Evolutionary conservation across 2,329 filamentous ascomycete species (phyloP).

Genomic region (Penicillium rolfsii): DNA sequence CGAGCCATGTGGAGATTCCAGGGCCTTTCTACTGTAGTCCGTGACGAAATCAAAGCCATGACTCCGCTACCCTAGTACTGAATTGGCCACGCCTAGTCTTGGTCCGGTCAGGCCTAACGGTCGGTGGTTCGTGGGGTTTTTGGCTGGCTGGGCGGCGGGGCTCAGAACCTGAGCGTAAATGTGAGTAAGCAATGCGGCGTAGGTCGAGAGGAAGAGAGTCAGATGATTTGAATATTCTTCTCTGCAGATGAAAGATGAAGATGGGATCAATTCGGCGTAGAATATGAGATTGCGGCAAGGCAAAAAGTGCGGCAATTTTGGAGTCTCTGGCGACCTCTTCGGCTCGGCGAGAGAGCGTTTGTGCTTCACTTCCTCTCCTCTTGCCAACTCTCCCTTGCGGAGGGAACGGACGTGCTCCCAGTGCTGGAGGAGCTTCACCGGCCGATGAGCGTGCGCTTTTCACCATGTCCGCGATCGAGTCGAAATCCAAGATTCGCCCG

Average conservation of each 20-base stretch:
- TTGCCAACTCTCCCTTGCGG: background rate
- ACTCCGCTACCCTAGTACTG: background rate
- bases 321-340: background rate
- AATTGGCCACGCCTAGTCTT: background rate
- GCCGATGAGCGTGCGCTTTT: background rate
- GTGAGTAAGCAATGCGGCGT: too few species aligned
- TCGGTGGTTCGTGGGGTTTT: background rate
- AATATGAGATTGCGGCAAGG: background rate
- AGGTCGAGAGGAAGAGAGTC: too few species aligned
- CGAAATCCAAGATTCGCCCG: constrained; percentile 30
- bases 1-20: background rate
- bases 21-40: background rate
- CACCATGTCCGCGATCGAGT: constrained; percentile 16
- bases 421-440: background rate
- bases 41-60: background rate
- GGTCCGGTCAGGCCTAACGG: constrained; percentile 3
- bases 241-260: too few species aligned
- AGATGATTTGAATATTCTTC: too few species aligned
- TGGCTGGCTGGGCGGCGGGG: background rate
- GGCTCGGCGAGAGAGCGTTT: background rate
- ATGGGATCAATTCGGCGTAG: too few species aligned
- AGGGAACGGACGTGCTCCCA: background rate
- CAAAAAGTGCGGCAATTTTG: background rate
- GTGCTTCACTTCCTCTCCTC: background rate
- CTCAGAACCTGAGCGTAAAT: too few species aligned